A percentile compares a stretch with the other conserved stretches of the same genome.
Conservation (phyloP, 1,284 basidiomycete genomes). For the Ganoderma multipileum region DNA sequence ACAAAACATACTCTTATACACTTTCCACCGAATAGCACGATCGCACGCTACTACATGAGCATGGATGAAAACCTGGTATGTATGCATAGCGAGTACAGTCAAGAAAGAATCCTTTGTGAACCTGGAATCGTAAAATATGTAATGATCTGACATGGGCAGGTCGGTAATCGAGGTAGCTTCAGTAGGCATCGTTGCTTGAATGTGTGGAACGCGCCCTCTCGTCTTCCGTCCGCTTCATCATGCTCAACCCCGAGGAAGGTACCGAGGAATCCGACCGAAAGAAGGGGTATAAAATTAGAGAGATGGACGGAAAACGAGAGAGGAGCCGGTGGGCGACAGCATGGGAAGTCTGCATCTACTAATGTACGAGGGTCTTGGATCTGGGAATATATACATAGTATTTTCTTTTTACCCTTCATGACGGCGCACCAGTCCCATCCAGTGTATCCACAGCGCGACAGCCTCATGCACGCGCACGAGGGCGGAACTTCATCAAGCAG, state of each 20-base stretch:
- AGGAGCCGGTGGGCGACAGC: slow-evolving; percentile 18
- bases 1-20: background rate
- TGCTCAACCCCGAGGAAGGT: background rate
- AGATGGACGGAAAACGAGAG: background rate
- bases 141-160: too few species aligned
- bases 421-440: background rate
- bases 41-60: background rate
- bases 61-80: background rate
- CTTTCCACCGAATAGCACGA: background rate
- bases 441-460: background rate
- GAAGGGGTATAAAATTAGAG: slow-evolving; percentile 15
- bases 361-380: slow-evolving; percentile 10
- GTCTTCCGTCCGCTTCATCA: background rate
- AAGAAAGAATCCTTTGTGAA: too few species aligned
- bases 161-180: background rate
- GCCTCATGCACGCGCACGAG: slow-evolving; percentile 45
- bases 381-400: slow-evolving; percentile 11
- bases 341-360: slow-evolving; percentile 29
- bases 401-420: slow-evolving; percentile 8
- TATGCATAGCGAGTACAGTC: too few species aligned
- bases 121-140: too few species aligned
- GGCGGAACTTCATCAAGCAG: slow-evolving; percentile 80
- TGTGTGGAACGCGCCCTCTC: background rate
- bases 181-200: background rate
- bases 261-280: background rate